phyloP scores from a whole-genome alignment of 306 rosid species.

The Quercus ilex region DNA sequence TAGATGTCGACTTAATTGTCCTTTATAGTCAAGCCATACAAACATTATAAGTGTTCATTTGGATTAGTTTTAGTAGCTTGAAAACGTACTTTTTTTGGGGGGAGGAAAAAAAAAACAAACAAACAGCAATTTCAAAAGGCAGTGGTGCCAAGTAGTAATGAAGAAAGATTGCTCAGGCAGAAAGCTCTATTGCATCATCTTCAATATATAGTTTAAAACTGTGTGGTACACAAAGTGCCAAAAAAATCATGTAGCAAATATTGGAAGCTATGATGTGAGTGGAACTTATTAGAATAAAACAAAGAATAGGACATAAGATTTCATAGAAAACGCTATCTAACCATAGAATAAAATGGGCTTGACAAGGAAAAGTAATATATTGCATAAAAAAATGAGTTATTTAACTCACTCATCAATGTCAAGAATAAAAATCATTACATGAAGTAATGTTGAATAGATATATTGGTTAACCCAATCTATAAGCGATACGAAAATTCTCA shows the following conservation, averaged over 20 bases:
- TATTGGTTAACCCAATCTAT: neutral
- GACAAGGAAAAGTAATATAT: conserved; percentile 14
- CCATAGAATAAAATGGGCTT: no score
- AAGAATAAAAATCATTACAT: neutral
- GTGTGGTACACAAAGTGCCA: conserved; percentile 77
- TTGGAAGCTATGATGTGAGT: conserved; percentile 69
- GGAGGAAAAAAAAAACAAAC: no score
- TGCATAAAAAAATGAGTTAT: neutral
- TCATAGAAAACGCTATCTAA: no score
- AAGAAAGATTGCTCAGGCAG: conserved; percentile 43
- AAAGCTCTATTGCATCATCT: conserved; percentile 42
- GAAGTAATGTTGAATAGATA: neutral
- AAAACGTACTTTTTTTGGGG: no score
- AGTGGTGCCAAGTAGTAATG: conserved; percentile 53
- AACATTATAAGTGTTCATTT: no score
- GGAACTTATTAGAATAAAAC: conserved; percentile 13
- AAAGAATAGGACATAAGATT: neutral
- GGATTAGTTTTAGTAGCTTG: no score
- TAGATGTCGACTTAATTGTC: no score
- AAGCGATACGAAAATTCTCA: neutral
- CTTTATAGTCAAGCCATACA: no score
- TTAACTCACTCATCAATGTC: neutral
- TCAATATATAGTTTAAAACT: conserved; percentile 37
- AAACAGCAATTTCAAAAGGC: no score
- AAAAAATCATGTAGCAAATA: conserved; percentile 83